These are phyloP conservation scores for Pterocarpus macrocarpus DNA, from an alignment of 306 rosid genomes.

Conservation along the genomic window DNA sequence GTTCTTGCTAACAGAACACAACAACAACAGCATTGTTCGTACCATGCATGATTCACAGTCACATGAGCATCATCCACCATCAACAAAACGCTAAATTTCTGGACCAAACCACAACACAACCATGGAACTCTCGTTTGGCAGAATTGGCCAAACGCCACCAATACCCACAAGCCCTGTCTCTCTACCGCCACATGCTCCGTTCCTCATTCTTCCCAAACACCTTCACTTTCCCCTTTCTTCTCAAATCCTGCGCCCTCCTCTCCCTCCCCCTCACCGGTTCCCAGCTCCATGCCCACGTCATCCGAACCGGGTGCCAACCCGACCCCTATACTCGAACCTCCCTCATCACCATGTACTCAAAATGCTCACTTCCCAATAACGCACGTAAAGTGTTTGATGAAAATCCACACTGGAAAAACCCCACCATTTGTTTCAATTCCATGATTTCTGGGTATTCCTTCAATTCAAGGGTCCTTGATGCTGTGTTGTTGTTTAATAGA, in stretches of 20 bases:
- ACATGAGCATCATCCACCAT: not conserved
- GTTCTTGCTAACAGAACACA: not conserved
- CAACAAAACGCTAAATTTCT: not conserved
- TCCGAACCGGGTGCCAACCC: slow-evolving; percentile 71
- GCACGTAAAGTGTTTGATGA: slow-evolving; percentile 87
- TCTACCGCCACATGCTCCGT: slow-evolving; percentile 82
- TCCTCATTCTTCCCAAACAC: slow-evolving; percentile 70
- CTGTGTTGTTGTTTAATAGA: slow-evolving; percentile 53
- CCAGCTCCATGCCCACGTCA: slow-evolving; percentile 75
- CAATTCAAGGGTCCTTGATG: slow-evolving; percentile 57
- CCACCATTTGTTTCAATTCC: slow-evolving; percentile 76
- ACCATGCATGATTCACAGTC: not conserved
- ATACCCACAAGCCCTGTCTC: slow-evolving; percentile 66
- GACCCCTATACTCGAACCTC: slow-evolving; percentile 86
- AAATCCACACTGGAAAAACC: slow-evolving; percentile 45
- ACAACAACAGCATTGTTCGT: not conserved
- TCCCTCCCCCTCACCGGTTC: slow-evolving; percentile 65
- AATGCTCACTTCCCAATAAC: slow-evolving; percentile 36
- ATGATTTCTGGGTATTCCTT: slow-evolving; percentile 73
- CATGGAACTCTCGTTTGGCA: slow-evolving; percentile 77
- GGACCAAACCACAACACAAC: slow-evolving; percentile 8
- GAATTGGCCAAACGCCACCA: slow-evolving; percentile 72
- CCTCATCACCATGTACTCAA: slow-evolving; percentile 72
- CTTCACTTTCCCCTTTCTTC: slow-evolving; percentile 83
- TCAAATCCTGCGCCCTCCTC: slow-evolving; percentile 86